Evolutionary conservation across 192 early-diverging fungal species (phyloP), one percentile per base, ranked within the genome.

Genomic region (Spizellomyces sp.): DNA sequence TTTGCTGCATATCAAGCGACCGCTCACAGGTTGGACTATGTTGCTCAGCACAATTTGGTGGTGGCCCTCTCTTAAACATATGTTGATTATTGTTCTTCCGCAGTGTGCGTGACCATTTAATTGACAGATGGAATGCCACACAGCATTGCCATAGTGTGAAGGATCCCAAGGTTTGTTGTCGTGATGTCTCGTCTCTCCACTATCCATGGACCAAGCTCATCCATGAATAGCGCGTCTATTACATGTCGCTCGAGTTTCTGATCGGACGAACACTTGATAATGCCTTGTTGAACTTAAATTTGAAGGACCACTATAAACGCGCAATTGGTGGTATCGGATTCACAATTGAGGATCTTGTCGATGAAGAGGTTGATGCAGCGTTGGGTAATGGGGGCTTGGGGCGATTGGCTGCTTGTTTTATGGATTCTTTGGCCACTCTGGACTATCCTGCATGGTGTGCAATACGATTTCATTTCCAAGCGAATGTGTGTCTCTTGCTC

Each of bases 251-350:
- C 72, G 97, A 99, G 87, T 99, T 99, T 79, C 82, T 99, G 62
- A 80, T 99, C 44, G 97, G 97, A 36, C 88, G 97, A 56, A 92
- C 96, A n/a, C 88, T 99, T 71, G 97, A 99, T 87, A 96, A 96
- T 81, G 94, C 96, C 19, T 84, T 99, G 62, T 86, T 97, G 66
- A 94, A 93, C 63, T 82, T 97, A 70, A 81, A 81, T 52, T 79
- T 96, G 47, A 95, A 96, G 77, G 82, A 87, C n/a, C 79, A 80
- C 64, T 99, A 92, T 80, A 81, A 81, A 17, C 73, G 84, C 65
- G 92, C 86, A 55, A 69, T 93, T 9, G 74, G 86, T 56, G 81
- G 90, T 27, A 84, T 99, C 12, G 97, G 97, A 17, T 99, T 99
- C 83, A 80, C 83, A 44, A 80, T 99, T 69, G 97, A 99, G 76